phyloP scores from a whole-genome alignment of 2,329 filamentous ascomycete species.

The Pseudogymnoascus verrucosus region DNA sequence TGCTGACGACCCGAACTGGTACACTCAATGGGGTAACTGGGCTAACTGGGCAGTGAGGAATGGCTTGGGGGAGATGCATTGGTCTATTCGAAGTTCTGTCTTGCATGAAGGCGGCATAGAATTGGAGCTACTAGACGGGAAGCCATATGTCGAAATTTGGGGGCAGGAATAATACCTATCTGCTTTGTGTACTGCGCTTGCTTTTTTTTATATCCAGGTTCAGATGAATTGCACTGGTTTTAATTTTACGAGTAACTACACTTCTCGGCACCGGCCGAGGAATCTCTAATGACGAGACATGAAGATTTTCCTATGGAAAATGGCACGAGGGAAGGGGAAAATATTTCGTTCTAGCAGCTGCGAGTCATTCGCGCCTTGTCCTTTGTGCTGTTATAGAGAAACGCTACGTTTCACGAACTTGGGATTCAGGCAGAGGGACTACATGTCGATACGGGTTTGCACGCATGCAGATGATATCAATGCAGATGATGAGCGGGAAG shows the following conservation, averaged over 20 bases:
- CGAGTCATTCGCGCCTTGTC: too few relatives aligned
- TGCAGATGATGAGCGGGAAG: too few relatives aligned
- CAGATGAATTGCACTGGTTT: background rate
- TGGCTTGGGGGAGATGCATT: background rate
- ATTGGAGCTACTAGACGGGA: background rate
- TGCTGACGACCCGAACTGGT: background rate
- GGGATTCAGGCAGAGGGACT: too few relatives aligned
- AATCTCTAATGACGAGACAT: too few relatives aligned
- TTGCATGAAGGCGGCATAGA: background rate
- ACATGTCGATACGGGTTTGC: too few relatives aligned
- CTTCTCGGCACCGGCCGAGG: too few relatives aligned
- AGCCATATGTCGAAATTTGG: background rate
- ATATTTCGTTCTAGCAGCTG: too few relatives aligned
- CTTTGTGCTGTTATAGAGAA: too few relatives aligned
- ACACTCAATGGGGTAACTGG: background rate
- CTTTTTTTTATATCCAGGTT: background rate
- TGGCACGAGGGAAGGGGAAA: too few relatives aligned
- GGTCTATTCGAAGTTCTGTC: background rate
- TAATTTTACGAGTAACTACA: background rate
- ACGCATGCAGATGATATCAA: too few relatives aligned
- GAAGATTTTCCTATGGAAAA: too few relatives aligned
- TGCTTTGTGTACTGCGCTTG: background rate
- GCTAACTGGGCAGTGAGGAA: background rate
- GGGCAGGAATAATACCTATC: background rate
- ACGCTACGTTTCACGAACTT: too few relatives aligned